Evolutionary conservation across 2,329 filamentous ascomycete species (phyloP).

Genomic region (Arthrobotrys megalospora): DNA sequence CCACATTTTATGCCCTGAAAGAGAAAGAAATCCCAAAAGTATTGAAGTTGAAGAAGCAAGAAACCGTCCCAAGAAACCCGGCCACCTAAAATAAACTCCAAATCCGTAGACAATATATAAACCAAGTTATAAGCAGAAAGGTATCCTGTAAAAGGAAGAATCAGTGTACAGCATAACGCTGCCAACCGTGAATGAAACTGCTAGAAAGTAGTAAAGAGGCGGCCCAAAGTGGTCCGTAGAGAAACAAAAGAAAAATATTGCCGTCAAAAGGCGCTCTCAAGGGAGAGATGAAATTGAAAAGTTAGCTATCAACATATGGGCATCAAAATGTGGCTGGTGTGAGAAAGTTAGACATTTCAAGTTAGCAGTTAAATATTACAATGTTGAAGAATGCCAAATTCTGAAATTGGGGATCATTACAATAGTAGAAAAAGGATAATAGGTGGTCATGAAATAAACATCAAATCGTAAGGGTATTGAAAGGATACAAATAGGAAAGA

Average conservation of each 20-base stretch:
- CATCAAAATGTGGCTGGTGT: slow-evolving; percentile 28
- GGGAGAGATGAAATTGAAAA: slow-evolving; percentile 14
- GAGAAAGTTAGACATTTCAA: slow-evolving; percentile 35
- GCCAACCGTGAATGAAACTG: background rate
- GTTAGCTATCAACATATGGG: slow-evolving; percentile 22
- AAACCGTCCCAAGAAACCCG: slow-evolving; percentile 4
- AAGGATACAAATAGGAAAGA: background rate
- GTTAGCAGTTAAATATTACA: slow-evolving; percentile 38
- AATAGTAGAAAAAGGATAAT: slow-evolving; percentile 1
- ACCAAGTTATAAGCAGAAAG: slow-evolving; percentile 7
- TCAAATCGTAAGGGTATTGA: slow-evolving; percentile 17
- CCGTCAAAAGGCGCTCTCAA: slow-evolving; percentile 41
- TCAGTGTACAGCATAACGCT: background rate
- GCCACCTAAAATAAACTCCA: slow-evolving; percentile 13
- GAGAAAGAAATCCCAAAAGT: slow-evolving; percentile 2
- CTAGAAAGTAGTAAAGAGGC: background rate
- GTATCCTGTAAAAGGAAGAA: slow-evolving; percentile 1
- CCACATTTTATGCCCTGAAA: slow-evolving; percentile 30
- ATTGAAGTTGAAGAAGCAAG: background rate
- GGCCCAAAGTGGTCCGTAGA: background rate
- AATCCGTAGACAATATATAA: slow-evolving; percentile 20
- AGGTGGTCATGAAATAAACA: slow-evolving; percentile 38
- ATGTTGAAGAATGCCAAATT: slow-evolving; percentile 20
- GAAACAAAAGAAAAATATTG: slow-evolving; percentile 51
- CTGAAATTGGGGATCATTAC: slow-evolving; percentile 16